A percentile compares a stretch with the other conserved stretches of the same genome.
These are phyloP conservation scores for Eucalyptus decipiens DNA, from an alignment of 345 rosid genomes.

Conservation along the genomic window DNA sequence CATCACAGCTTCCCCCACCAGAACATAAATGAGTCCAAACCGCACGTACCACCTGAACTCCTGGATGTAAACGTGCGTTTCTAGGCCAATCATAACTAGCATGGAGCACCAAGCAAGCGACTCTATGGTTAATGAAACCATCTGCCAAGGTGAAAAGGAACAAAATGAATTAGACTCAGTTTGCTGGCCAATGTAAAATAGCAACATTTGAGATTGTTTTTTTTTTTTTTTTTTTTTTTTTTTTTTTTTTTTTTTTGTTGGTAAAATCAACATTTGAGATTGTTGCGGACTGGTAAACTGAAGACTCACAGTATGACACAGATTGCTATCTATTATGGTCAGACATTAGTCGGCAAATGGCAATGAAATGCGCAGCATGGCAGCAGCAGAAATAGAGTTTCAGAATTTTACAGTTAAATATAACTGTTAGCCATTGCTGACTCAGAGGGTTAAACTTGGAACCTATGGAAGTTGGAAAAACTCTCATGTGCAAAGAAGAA, in stretches of 20 bases:
- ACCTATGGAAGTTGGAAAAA: background rate
- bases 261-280: background rate
- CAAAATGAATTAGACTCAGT: background rate
- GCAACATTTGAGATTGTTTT: background rate
- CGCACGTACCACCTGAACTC: conserved; percentile 82
- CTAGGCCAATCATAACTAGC: conserved; percentile 58
- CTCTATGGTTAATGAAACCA: conserved; percentile 50
- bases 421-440: background rate
- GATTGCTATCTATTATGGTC: background rate
- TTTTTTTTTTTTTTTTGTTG: background rate
- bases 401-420: background rate
- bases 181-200: background rate
- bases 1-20: conserved; percentile 75
- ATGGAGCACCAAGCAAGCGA: conserved; percentile 76
- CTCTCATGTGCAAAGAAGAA: background rate
- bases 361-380: background rate
- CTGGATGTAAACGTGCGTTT: conserved; percentile 48
- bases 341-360: background rate
- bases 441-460: background rate
- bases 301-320: background rate
- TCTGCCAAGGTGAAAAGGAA: conserved; percentile 12
- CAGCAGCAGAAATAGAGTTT: background rate
- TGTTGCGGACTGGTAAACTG: background rate
- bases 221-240: background rate
- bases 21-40: conserved; percentile 67